These are phyloP conservation scores for Solanum habrochaites DNA, from an alignment of 257 asterid genomes.

Conservation along the genomic window DNA sequence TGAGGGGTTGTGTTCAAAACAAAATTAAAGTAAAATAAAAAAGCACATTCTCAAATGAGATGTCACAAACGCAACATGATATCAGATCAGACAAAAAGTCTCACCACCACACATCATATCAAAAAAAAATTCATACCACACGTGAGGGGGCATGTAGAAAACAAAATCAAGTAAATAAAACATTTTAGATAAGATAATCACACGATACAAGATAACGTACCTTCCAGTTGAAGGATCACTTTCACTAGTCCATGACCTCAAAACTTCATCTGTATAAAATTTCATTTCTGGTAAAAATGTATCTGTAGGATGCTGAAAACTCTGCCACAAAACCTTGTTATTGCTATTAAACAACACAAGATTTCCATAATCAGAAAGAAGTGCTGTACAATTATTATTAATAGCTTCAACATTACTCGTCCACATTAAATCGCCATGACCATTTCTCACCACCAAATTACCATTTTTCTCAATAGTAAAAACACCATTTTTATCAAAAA, in stretches of 20 bases:
- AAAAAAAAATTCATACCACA: neutral
- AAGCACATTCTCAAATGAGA: neutral
- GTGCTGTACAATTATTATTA: conserved; percentile 19
- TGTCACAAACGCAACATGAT: neutral
- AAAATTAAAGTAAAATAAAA: neutral
- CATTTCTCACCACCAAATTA: conserved; percentile 27
- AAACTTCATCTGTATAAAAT: conserved; percentile 21
- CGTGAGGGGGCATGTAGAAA: neutral
- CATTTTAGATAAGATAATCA: neutral
- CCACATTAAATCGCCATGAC: conserved; percentile 22
- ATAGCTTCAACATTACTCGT: conserved; percentile 12
- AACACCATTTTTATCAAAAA: conserved; percentile 33
- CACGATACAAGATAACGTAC: neutral
- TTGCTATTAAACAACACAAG: conserved; percentile 5
- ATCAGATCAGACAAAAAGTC: neutral
- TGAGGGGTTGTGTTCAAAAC: neutral
- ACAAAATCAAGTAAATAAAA: neutral
- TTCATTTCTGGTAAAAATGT: conserved; percentile 55
- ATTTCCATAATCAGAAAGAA: conserved; percentile 37
- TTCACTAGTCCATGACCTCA: conserved; percentile 45
- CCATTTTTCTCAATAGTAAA: conserved; percentile 23
- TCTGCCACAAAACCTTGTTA: conserved; percentile 26
- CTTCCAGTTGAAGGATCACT: conserved; percentile 55
- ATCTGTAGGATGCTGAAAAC: conserved; percentile 54
- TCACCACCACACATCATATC: neutral